Base-by-base conservation (phyloP, 23 red algal species). In the Gracilaria domingensis region DNA sequence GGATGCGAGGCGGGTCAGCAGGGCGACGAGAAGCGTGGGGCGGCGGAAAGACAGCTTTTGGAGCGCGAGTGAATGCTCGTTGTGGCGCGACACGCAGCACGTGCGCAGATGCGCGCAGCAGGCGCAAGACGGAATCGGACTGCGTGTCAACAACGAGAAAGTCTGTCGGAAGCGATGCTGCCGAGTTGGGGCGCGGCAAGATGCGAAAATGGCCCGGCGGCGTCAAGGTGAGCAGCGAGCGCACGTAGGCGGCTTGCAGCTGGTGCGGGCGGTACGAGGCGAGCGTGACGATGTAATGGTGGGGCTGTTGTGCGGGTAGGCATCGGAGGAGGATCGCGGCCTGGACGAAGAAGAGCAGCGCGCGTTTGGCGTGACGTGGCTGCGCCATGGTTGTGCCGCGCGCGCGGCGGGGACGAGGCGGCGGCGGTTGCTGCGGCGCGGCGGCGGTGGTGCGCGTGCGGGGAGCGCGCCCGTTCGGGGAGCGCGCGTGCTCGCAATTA, bases 101-200 rank as follows among this genome's bases (percentile, higher is more conserved):
- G 82, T 44, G 50, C 12, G 83, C 40, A 44, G 64, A 47, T 29
- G 91, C 37, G 47, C 42, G 60, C 28, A 94, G 78, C 36, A 36
- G n/a, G 6, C 13, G 30, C 54, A 88, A 49, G 2, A 80, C 77
- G 32, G 53, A 21, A n/a, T 48, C 39, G 60, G 45, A 28, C 59
- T 70, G n/a, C 40, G 83, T 83, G 24, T 85, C 28, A 50, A 88
- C 11, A 17, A 94, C n/a, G 50, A 87, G 14, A 47, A 88, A 88
- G 67, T 88, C 91, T 53, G 91, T 94, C 26, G 85, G 83, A 45
- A 87, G 40, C 7, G 70, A 54, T n/a, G 79, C 54, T 4, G 85
- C 57, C 32, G 38, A 67, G 53, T 88, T 88, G 18, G 64, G 50
- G 18, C 85, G 70, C 11, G 34, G 74, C 18, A 72, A 29, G 60